Conservation (phyloP, 306 rosid genomes). For the Oemleria cerasiformis region DNA sequence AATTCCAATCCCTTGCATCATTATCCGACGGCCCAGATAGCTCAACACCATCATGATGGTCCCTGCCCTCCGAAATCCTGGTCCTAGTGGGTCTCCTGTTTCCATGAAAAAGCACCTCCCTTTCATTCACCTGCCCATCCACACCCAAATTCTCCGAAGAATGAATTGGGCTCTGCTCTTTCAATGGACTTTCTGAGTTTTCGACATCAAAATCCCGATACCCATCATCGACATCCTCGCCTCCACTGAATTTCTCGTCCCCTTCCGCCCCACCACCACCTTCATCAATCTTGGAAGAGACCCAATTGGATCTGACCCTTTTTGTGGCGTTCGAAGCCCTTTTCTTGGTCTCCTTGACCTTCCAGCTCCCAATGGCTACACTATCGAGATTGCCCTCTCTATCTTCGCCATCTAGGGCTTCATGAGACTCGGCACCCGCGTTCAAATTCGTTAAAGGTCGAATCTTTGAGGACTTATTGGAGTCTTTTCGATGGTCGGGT, state of each 20-base stretch:
- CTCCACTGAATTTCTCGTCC: constrained; percentile 67
- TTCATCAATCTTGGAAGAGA: constrained; percentile 59
- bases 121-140: constrained; percentile 60
- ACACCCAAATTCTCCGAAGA: constrained; percentile 72
- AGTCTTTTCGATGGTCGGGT: constrained; percentile 36
- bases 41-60: constrained; percentile 66
- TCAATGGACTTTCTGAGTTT: constrained; percentile 70
- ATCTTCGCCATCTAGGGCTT: constrained; percentile 61
- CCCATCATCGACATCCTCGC: constrained; percentile 68
- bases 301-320: constrained; percentile 88
- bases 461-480: constrained; percentile 74
- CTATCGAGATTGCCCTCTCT: constrained; percentile 64
- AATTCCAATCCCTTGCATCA: constrained; percentile 66
- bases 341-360: constrained; percentile 70
- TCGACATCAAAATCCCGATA: constrained; percentile 71
- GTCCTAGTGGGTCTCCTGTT: constrained; percentile 57
- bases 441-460: constrained; percentile 75
- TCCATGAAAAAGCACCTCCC: constrained; percentile 48
- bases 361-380: constrained; percentile 89
- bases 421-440: constrained; percentile 41
- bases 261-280: constrained; percentile 50
- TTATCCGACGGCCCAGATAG: constrained; percentile 79
- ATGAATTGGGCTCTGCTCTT: constrained; percentile 64
- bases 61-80: constrained; percentile 64
- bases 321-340: constrained; percentile 59